phyloP scores from a whole-genome alignment of 2,329 filamentous ascomycete species.

The Fusarium bulbicola region DNA sequence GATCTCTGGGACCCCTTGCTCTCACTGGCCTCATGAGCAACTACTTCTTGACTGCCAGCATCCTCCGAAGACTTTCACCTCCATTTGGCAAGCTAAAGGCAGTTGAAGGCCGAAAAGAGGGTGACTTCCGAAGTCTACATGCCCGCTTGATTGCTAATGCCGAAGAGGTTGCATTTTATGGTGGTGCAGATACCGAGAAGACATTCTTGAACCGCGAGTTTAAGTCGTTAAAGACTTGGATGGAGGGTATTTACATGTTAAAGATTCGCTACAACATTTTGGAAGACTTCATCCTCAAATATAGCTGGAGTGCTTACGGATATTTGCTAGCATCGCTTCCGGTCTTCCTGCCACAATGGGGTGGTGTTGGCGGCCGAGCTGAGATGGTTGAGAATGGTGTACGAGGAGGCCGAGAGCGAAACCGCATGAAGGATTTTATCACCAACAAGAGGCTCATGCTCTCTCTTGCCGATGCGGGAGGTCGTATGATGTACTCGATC shows the following conservation, averaged over 20 bases:
- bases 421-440: conserved; percentile 98
- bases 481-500: conserved; percentile 99
- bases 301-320: conserved; percentile 97
- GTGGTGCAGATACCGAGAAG: conserved; percentile 94
- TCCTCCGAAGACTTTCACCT: conserved; percentile 87
- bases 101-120: conserved; percentile 93
- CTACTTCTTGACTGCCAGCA: conserved; percentile 92
- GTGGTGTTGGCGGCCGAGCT: conserved; percentile 77
- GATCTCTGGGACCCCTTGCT: conserved; percentile 87
- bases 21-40: conserved; percentile 87
- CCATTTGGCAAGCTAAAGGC: conserved; percentile 98
- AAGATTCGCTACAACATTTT: conserved; percentile 99
- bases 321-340: conserved; percentile 93
- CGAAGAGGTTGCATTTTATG: conserved; percentile 97
- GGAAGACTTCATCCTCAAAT: conserved; percentile 97
- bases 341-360: conserved; percentile 94
- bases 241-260: conserved; percentile 97
- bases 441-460: conserved; percentile 99
- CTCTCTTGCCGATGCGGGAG: conserved; percentile 93
- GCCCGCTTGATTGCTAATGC: conserved; percentile 94
- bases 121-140: conserved; percentile 92
- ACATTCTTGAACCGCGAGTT: conserved; percentile 92
- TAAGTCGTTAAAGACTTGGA: conserved; percentile 91
- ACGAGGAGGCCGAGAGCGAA: conserved; percentile 73
- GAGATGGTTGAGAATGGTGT: conserved; percentile 67